Evolutionary conservation across 2,329 filamentous ascomycete species (phyloP), one percentile per base, ranked within the genome.

Genomic region (Calcarisporium arbuscula): DNA sequence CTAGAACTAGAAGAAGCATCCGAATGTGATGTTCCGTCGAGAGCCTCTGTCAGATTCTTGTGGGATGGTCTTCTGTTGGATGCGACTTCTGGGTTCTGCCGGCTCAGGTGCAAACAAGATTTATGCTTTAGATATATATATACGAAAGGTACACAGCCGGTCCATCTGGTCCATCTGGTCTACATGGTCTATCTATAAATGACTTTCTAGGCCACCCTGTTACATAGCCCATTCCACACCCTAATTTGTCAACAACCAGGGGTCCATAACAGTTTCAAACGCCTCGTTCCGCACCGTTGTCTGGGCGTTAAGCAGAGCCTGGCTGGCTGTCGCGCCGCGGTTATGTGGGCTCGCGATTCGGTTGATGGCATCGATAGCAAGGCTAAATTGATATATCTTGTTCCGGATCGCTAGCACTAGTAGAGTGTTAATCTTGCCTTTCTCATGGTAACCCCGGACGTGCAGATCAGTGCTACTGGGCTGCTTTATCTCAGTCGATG

Each of bases 361-460:
- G 48, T 88, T 82, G 39, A 89, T 82, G 11, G 83, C 84, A 49
- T 82, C 77, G 40, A 89, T 85, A 8, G 84, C 83, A 23, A 89
- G 61, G 47, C 78, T 84, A 62, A 82, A 89, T 19, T 84, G 72
- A 60, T 89, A 84, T 1, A 82, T 84, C 49, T 80, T 70, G 60
- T 89, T 89, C 40, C 82, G 71, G 52, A 88, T 85, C 19, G 83
- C 83, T 43, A 89, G 64, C 60, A 87, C 83, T 15, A 88, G 74
- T 2, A 83, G 84, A 0, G 84, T 88, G 54, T 89, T 81, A 47
- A 88, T 88, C 55, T 88, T 89, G 30, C 84, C 84, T 70, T 89
- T 88, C 65, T 89, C 83, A 51, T 74, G 79, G 66, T 88, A 89
- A 2, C 84, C 84, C 20, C 79, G 70, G n/a, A 89, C 84, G 48